These are phyloP conservation scores for Eustoma russellianum DNA, from an alignment of 257 asterid genomes.

Conservation along the genomic window DNA sequence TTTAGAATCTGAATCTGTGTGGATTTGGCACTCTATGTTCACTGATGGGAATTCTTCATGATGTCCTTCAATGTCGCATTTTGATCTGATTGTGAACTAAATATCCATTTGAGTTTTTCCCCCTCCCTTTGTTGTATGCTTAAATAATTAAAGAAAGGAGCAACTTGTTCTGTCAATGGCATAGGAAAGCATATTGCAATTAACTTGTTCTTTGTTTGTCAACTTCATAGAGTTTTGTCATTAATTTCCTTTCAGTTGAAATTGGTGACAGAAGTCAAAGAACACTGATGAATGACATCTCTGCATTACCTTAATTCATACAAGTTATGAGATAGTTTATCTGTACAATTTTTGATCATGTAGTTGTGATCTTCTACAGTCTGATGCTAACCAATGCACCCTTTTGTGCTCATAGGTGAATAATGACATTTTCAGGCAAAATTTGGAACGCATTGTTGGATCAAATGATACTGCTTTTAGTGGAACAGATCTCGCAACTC, in stretches of 20 bases:
- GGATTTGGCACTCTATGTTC: not conserved
- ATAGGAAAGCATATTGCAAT: too few relatives aligned
- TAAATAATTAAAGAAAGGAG: not conserved
- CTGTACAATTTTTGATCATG: not conserved
- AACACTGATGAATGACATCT: not conserved
- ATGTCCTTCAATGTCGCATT: not conserved
- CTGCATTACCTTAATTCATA: not conserved
- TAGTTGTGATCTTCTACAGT: slow-evolving; percentile 2
- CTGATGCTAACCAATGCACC: slow-evolving; percentile 9
- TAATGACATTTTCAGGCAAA: slow-evolving; percentile 51
- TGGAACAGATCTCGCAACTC: slow-evolving; percentile 87
- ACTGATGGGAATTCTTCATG: not conserved
- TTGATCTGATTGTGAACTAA: not conserved
- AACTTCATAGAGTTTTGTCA: not conserved
- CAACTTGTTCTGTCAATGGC: too few relatives aligned
- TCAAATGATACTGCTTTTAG: slow-evolving; percentile 79
- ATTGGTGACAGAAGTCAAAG: not conserved
- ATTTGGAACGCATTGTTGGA: slow-evolving; percentile 73
- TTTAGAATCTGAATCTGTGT: too few relatives aligned
- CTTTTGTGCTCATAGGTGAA: slow-evolving; percentile 36
- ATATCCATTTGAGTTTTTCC: not conserved
- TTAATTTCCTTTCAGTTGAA: not conserved
- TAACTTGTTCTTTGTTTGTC: too few relatives aligned
- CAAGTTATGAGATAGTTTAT: not conserved
- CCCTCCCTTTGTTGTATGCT: not conserved